Evolutionary conservation across 2,329 filamentous ascomycete genomes (phyloP).

Genomic region (Neonectria sp.): DNA sequence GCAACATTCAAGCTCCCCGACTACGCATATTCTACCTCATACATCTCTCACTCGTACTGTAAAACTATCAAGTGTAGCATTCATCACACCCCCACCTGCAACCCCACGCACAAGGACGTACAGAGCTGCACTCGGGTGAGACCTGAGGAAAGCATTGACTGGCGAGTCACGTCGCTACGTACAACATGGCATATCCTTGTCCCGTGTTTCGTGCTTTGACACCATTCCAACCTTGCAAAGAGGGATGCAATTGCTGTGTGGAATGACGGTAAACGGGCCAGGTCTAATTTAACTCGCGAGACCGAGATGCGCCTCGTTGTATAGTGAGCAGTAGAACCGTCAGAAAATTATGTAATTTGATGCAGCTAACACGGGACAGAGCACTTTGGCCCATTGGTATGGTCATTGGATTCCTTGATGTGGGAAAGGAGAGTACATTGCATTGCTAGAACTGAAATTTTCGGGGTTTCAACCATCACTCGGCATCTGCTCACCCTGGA

Average conservation of each 20-base stretch:
- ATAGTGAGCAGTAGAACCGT: neutral
- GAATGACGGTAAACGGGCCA: neutral
- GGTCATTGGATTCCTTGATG: neutral
- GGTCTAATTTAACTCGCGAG: neutral
- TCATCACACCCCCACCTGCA: neutral
- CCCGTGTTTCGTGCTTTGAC: neutral
- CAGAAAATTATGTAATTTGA: neutral
- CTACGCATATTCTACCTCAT: neutral
- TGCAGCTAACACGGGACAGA: no score
- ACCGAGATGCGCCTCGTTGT: neutral
- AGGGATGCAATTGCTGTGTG: no score
- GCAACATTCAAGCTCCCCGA: neutral
- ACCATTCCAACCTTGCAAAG: neutral
- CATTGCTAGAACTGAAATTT: neutral
- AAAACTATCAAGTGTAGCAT: neutral
- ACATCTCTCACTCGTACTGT: neutral
- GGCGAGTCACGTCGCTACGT: neutral
- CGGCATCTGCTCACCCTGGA: no score
- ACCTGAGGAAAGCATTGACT: neutral
- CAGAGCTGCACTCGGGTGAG: neutral
- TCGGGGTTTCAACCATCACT: neutral
- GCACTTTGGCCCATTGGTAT: neutral
- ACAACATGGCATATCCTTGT: neutral
- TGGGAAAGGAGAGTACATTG: neutral
- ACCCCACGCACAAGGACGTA: neutral